Conservation (phyloP, 2,329 filamentous ascomycete species). For the Cyphellophora attinorum region DNA sequence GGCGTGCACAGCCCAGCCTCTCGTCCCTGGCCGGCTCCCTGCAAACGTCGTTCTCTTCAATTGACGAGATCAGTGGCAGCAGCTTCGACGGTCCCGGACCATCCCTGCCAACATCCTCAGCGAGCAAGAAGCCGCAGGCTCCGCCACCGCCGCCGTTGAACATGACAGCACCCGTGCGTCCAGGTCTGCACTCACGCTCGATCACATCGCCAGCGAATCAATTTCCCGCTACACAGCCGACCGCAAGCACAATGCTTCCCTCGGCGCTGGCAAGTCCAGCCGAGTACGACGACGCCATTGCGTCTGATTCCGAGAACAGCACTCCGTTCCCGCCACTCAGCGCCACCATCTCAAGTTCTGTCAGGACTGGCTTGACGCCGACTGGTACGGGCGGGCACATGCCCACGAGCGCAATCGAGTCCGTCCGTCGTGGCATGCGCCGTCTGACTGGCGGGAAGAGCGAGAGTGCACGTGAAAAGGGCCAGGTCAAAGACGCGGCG, state of each 20-base stretch:
- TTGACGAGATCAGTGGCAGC: slow-evolving; percentile 22
- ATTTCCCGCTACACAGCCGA: slow-evolving; percentile 24
- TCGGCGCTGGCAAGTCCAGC: slow-evolving; percentile 6
- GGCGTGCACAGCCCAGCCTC: slow-evolving; percentile 20
- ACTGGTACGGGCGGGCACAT: slow-evolving; percentile 15
- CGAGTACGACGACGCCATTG: slow-evolving; percentile 64
- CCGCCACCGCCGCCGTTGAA: slow-evolving; percentile 17
- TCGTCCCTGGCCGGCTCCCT: slow-evolving; percentile 11
- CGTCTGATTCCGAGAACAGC: slow-evolving; percentile 75
- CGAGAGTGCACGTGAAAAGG: slow-evolving; percentile 33
- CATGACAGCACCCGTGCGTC: slow-evolving; percentile 32
- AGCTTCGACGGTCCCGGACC: slow-evolving; percentile 43
- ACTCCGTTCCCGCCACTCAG: slow-evolving; percentile 17
- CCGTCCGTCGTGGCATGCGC: slow-evolving; percentile 36
- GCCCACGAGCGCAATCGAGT: slow-evolving; percentile 19
- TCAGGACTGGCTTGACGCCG: slow-evolving; percentile 9
- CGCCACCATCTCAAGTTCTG: slow-evolving; percentile 18
- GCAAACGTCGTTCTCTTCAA: slow-evolving; percentile 17
- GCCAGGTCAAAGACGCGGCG: slow-evolving; percentile 31
- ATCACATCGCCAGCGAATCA: slow-evolving; percentile 67
- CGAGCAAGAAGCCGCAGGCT: slow-evolving; percentile 39
- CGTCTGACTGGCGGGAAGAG: slow-evolving; percentile 35
- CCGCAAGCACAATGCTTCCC: slow-evolving; percentile 6
- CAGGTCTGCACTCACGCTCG: slow-evolving; percentile 68
- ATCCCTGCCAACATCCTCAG: slow-evolving; percentile 44